These are phyloP conservation scores for Phytopythium helicoides DNA, from an alignment of 352 stramenopile genomes.

Conservation along the genomic window DNA sequence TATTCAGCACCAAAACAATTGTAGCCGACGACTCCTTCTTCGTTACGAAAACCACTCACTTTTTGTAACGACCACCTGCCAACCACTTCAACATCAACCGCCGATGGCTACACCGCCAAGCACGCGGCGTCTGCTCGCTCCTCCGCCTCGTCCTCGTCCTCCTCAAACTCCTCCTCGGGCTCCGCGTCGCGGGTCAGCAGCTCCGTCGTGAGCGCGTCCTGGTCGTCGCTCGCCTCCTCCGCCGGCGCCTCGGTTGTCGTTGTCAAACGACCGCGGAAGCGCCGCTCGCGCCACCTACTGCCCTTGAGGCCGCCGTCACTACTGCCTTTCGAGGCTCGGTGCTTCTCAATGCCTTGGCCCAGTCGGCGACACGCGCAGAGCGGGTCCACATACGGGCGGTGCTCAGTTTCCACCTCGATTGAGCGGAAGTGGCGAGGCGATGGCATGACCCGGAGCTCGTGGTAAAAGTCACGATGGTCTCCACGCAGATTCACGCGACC, in stretches of 20 bases:
- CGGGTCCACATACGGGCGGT: background rate
- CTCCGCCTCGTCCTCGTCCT: background rate
- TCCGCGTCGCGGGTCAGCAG: background rate
- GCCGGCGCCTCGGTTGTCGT: background rate
- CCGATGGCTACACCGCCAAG: no score
- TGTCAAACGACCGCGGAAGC: background rate
- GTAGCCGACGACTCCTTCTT: no score
- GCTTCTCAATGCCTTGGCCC: background rate
- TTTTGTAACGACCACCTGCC: no score
- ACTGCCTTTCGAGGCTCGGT: background rate
- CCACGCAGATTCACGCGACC: background rate
- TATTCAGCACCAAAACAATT: no score
- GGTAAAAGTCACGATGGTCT: background rate
- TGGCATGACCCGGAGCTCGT: background rate
- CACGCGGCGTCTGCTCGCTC: no score
- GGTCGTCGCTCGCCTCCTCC: background rate
- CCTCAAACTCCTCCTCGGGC: background rate
- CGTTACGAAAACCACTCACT: no score
- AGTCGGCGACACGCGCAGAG: conserved; percentile 1
- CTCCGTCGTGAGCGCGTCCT: conserved; percentile 2
- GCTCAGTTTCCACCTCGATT: background rate
- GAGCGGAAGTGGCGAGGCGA: background rate
- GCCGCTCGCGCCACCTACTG: background rate
- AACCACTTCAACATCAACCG: no score
- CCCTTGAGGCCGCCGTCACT: background rate